Percentiles rank a stretch among this genome's conserved stretches.
Evolutionary conservation across 2,329 filamentous ascomycete genomes (phyloP).

Genomic region (Emergomyces pasteurianus): DNA sequence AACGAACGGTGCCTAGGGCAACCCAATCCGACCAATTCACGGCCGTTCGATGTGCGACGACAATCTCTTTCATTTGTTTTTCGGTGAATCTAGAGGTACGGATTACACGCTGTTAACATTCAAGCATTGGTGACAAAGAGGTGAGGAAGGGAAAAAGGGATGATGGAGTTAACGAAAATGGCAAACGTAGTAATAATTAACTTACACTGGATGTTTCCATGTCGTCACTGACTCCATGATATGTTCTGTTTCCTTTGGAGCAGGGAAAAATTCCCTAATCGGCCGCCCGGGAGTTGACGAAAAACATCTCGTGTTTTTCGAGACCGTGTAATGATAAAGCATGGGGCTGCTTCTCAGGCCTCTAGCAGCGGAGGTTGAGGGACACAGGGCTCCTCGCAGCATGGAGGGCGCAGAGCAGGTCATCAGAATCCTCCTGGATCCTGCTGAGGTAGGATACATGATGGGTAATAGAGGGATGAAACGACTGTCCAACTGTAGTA

Average conservation of each 20-base stretch:
- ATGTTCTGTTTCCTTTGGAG: conserved; percentile 44
- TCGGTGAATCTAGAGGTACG: conserved; percentile 48
- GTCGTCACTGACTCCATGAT: conserved; percentile 53
- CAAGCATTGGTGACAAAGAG: no score
- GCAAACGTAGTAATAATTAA: background rate
- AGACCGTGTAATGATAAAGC: conserved; percentile 6
- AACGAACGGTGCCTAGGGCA: conserved; percentile 63
- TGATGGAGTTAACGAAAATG: no score
- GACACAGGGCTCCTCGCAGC: conserved; percentile 3
- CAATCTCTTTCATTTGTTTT: conserved; percentile 63
- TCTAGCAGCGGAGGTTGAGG: conserved; percentile 14
- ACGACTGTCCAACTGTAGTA: background rate
- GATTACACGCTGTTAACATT: background rate
- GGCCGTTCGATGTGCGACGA: conserved; percentile 64
- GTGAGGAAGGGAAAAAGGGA: no score
- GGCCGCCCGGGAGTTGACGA: conserved; percentile 26
- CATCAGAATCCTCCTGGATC: conserved; percentile 5
- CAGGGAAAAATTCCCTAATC: conserved; percentile 46
- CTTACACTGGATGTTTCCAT: conserved; percentile 54
- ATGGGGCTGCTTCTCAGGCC: conserved; percentile 16
- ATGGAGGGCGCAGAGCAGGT: conserved; percentile 6
- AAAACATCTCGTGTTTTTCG: conserved; percentile 21
- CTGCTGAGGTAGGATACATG: conserved; percentile 5
- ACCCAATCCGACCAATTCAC: conserved; percentile 63
- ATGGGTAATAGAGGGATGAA: background rate